Base-by-base conservation (phyloP, 805 yeast species). In the Grigorovia transvaalensis region DNA sequence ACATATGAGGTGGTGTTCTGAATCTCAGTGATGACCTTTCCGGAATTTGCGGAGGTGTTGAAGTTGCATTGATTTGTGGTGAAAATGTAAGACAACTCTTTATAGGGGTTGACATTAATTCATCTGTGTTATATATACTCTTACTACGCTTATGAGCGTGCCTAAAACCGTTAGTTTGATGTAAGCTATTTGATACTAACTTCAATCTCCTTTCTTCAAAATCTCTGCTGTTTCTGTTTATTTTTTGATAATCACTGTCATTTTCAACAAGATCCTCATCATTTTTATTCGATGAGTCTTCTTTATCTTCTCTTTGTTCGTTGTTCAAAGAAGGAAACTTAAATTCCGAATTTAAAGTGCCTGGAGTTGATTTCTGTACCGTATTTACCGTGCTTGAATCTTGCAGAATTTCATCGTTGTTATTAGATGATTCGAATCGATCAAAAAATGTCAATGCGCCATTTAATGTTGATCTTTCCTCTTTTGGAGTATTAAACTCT, bases 111-210 rank as follows among this genome's bases (percentile, higher is more conserved):
- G 42, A 13, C 42, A 38, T 38, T 15, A 38, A 38, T 38, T 38
- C 42, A 38, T 15, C 17, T 15, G 42, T 55, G 44, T 54, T 57
- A 46, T 62, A 65, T 12, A 63, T 49, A 45, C 70, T 66, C 53
- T 60, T 59, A 33, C 66, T 64, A 46, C 70, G 57, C 51, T 57
- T 63, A 54, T 66, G 70, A n/a, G 53, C 52, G 48, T 66, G 68
- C 2, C 54, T 47, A 9, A 50, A 45, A 15, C 47, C 54, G 9
- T 35, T 46, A 15, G 44, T 49, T n/a, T 59, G 56, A 2, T 58
- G 48, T 33, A 47, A 17, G 51, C 53, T 44, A 35, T 48, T 17
- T 41, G 40, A 44, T 12, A 53, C n/a, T 30, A 63, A 51, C 35
- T 41, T 52, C 19, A 54, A 54, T 49, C 69, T 56, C 51, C 67